A percentile compares a stretch with the other conserved stretches of the same genome.
These are phyloP conservation scores for Phoma sp. DNA, from an alignment of 2,329 filamentous ascomycete species.

Conservation along the genomic window DNA sequence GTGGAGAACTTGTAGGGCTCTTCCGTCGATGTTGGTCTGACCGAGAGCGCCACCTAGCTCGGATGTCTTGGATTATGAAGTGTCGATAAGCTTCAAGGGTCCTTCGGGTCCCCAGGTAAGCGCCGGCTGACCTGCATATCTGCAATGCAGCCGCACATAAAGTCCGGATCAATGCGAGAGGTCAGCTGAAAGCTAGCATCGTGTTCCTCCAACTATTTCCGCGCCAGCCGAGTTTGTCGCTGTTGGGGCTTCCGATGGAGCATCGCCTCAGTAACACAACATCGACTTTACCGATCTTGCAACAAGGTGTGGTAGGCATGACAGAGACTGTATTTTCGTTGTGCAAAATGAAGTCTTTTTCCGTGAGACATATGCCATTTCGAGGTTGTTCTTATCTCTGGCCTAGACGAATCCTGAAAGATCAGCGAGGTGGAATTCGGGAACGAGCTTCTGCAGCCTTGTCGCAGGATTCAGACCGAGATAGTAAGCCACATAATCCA, in stretches of 20 bases:
- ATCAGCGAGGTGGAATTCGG: background rate
- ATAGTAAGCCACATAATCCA: background rate
- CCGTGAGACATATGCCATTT: background rate
- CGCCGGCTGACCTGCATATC: slow-evolving; percentile 8
- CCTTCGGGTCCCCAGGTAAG: slow-evolving; percentile 10
- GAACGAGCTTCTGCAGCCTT: background rate
- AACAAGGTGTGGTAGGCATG: background rate
- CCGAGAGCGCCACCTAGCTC: no score
- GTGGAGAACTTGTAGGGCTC: no score
- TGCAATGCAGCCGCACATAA: slow-evolving; percentile 7
- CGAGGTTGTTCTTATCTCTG: background rate
- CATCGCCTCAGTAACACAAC: no score
- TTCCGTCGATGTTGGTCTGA: no score
- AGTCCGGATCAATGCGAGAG: background rate
- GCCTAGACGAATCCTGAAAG: background rate
- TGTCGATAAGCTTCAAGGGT: background rate
- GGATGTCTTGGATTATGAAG: no score
- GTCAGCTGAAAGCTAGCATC: background rate
- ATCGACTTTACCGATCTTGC: no score
- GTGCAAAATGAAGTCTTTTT: background rate
- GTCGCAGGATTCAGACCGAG: background rate
- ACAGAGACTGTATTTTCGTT: background rate
- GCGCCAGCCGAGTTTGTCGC: background rate
- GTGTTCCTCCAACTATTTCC: background rate
- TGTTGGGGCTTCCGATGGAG: no score